These are phyloP conservation scores for Colletotrichum brevisporum DNA, from an alignment of 2,329 filamentous ascomycete genomes.

Conservation along the genomic window DNA sequence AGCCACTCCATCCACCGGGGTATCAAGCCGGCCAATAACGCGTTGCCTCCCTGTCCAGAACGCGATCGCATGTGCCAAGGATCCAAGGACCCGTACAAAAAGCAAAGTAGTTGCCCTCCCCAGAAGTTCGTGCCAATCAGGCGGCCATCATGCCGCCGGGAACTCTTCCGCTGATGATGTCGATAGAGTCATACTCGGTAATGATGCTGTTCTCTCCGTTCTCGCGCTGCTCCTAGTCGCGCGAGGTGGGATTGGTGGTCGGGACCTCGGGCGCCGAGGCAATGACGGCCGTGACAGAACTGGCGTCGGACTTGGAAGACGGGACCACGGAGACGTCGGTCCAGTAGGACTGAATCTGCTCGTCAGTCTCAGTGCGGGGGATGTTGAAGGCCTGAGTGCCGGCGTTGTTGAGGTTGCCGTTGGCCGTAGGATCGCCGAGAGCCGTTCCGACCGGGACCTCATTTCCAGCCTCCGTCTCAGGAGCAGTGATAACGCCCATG, in stretches of 20 bases:
- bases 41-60: conserved; percentile 4
- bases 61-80: conserved; percentile 1
- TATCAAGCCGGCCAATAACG: conserved; percentile 12
- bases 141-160: not conserved
- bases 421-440: not conserved
- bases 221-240: conserved; percentile 8
- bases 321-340: not conserved
- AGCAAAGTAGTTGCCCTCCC: conserved; percentile 8
- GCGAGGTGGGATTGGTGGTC: not conserved
- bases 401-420: not conserved
- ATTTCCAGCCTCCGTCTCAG: not conserved
- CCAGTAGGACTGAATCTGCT: conserved; percentile 15
- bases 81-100: conserved; percentile 9
- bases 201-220: not conserved
- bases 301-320: conserved; percentile 1
- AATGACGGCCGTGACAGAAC: conserved; percentile 24
- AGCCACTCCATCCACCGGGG: conserved; percentile 10
- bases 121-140: not conserved
- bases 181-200: conserved; percentile 12
- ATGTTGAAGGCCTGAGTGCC: not conserved
- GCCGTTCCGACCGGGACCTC: not conserved
- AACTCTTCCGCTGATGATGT: not conserved
- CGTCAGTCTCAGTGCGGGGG: not conserved
- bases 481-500: not conserved
- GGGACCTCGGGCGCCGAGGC: not conserved